Evolutionary conservation across 805 yeast genomes (phyloP), one percentile per base, ranked within the genome.

Genomic region (Zygoascus biomembranicola): DNA sequence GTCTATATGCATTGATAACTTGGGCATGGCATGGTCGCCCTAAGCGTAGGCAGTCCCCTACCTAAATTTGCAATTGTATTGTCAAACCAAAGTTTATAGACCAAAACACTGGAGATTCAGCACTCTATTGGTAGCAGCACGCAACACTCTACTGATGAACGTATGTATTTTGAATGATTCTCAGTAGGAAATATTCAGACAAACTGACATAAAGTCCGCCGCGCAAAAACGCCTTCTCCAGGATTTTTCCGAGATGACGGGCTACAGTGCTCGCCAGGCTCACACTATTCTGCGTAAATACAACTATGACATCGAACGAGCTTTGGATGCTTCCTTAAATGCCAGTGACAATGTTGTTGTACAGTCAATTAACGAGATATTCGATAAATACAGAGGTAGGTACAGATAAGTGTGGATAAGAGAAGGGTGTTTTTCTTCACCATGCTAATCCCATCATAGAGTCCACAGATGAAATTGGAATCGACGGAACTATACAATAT

Each of bases 401-500:
- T 32, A n/a, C 8, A 16, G 26, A n/a, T 5, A 5, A 4, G 5
- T 43, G 5, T 43, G n/a, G n/a, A 16, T n/a, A 32, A 39, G 13
- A 11, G 28, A 23, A 23, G 28, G 28, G 28, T 23, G 28, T 6
- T 23, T 19, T 10, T 32, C 5, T 16, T 20, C 35, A n/a, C n/a
- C n/a, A 14, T 37, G 5, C 42, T 14, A 5, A 31, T 35, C 2
- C 11, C n/a, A n/a, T 16, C 41, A 23, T n/a, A 55, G 56, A 61
- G 3, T 57, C 63, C 11, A 64, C 63, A 13, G 68, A 64, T 1
- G 66, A 70, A 11, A 87, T 90, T 41, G 92, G 82, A 26, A 74
- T 87, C 9, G 94, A 88, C 54, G 97, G 96, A 0, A 85, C 97
- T 0, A 66, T 90, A 9, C 59, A 64, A 42, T 87, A 83, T 61